Percentiles rank a stretch among this genome's conserved stretches.
Evolutionary conservation across 1,284 basidiomycete species (phyloP).

Genomic region (Taiwanofungus camphoratus): DNA sequence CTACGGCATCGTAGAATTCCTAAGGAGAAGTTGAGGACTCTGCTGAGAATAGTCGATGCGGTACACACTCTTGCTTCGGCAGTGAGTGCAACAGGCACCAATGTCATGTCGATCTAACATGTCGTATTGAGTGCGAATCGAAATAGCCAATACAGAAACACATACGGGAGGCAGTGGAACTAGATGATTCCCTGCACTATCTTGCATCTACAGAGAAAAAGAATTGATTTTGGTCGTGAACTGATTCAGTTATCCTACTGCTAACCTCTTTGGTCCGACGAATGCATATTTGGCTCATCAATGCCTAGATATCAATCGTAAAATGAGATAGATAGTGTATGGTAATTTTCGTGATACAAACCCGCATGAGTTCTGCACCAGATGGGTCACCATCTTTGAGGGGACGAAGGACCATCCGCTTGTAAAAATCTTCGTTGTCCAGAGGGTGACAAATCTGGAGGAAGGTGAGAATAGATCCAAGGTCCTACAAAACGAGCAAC

Average conservation of each 20-base stretch:
- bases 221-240: not conserved
- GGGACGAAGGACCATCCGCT: conserved; percentile 67
- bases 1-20: conserved; percentile 74
- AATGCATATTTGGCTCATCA: conserved; percentile 82
- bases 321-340: not conserved
- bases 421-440: conserved; percentile 77
- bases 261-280: conserved; percentile 79
- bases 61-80: conserved; percentile 57
- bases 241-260: too few relatives aligned
- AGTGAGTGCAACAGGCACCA: conserved; percentile 64
- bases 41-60: not conserved
- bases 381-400: conserved; percentile 59
- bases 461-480: conserved; percentile 81
- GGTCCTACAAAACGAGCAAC: conserved; percentile 51
- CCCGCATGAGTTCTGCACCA: conserved; percentile 69
- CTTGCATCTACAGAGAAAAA: conserved; percentile 72
- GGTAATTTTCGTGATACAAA: conserved; percentile 27
- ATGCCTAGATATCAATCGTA: conserved; percentile 41
- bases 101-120: conserved; percentile 62
- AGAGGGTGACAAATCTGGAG: conserved; percentile 77
- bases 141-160: not conserved
- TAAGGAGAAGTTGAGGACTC: conserved; percentile 23
- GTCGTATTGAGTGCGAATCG: not conserved
- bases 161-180: conserved; percentile 72
- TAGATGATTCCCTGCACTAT: conserved; percentile 64